These are phyloP conservation scores for Fusarium tupiense DNA, from an alignment of 2,329 filamentous ascomycete genomes.

Conservation along the genomic window DNA sequence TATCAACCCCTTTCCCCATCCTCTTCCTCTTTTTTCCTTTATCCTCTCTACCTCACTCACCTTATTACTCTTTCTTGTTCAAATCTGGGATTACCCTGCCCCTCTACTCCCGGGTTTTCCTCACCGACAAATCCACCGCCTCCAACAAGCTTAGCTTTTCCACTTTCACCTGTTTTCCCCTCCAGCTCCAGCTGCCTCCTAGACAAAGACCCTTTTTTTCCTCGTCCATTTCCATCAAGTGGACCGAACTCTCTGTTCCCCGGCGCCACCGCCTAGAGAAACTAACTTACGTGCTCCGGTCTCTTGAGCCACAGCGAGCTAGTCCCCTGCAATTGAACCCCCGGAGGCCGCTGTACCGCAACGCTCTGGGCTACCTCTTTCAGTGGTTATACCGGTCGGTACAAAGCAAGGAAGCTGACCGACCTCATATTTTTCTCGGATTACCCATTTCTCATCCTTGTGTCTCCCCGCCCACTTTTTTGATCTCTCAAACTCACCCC, in stretches of 20 bases:
- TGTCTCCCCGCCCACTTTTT: neutral
- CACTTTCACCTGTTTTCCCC: slow-evolving; percentile 3
- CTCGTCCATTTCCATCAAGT: neutral
- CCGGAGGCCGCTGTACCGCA: slow-evolving; percentile 33
- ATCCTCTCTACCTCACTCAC: neutral
- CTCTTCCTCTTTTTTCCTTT: neutral
- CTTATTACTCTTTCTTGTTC: neutral
- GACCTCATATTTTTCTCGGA: slow-evolving; percentile 17
- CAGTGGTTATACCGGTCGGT: slow-evolving; percentile 6
- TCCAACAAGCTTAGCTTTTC: slow-evolving; percentile 2
- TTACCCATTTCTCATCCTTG: neutral
- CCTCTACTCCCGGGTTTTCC: slow-evolving; percentile 20
- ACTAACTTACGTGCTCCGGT: neutral
- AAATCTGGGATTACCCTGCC: slow-evolving; percentile 29
- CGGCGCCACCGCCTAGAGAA: slow-evolving; percentile 30
- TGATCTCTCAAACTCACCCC: slow-evolving; percentile 21
- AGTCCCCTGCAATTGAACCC: slow-evolving; percentile 13
- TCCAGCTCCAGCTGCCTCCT: slow-evolving; percentile 1
- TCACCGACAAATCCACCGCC: slow-evolving; percentile 41
- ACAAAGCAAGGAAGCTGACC: slow-evolving; percentile 15
- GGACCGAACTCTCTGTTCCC: slow-evolving; percentile 24
- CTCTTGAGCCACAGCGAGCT: slow-evolving; percentile 22
- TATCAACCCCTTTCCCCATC: neutral
- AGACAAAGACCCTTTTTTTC: slow-evolving; percentile 10
- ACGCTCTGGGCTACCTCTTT: slow-evolving; percentile 24